phyloP scores from a whole-genome alignment of 352 stramenopile genomes.

The Globisporangium spinosum region DNA sequence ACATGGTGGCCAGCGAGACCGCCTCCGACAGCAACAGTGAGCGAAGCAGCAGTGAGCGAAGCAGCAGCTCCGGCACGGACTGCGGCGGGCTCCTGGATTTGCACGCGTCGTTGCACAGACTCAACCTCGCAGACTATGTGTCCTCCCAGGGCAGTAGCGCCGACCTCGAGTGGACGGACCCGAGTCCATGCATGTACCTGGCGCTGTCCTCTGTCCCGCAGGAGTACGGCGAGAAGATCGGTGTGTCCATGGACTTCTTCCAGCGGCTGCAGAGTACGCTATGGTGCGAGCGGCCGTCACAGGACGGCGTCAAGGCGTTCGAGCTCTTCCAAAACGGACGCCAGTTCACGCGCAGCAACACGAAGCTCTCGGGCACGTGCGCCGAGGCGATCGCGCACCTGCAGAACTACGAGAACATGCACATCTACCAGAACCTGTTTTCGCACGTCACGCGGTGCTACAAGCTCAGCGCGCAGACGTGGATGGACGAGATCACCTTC shows the following conservation, averaged over 20 bases:
- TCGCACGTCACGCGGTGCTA: constrained; percentile 32
- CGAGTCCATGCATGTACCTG: constrained; percentile 32
- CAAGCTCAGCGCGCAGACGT: constrained; percentile 52
- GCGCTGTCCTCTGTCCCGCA: constrained; percentile 31
- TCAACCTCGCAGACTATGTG: constrained; percentile 26
- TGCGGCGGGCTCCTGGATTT: constrained; percentile 22
- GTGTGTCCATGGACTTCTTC: constrained; percentile 60
- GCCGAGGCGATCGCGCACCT: constrained; percentile 32
- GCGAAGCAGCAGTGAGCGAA: constrained; percentile 15
- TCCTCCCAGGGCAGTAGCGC: constrained; percentile 14
- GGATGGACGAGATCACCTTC: constrained; percentile 44
- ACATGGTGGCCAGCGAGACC: constrained; percentile 7
- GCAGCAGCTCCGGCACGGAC: constrained; percentile 15
- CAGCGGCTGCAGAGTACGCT: constrained; percentile 51
- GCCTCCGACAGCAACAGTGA: constrained; percentile 20
- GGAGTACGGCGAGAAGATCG: constrained; percentile 56
- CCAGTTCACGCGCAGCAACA: constrained; percentile 55
- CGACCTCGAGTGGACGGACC: constrained; percentile 19
- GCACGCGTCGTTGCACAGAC: constrained; percentile 27
- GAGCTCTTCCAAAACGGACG: constrained; percentile 33
- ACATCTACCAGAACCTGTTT: constrained; percentile 55
- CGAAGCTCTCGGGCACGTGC: constrained; percentile 38
- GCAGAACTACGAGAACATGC: constrained; percentile 44
- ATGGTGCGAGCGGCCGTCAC: constrained; percentile 29
- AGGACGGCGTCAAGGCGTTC: constrained; percentile 32